Evolutionary conservation across 2,329 filamentous ascomycete genomes (phyloP).

Genomic region (Talaromyces sp.): DNA sequence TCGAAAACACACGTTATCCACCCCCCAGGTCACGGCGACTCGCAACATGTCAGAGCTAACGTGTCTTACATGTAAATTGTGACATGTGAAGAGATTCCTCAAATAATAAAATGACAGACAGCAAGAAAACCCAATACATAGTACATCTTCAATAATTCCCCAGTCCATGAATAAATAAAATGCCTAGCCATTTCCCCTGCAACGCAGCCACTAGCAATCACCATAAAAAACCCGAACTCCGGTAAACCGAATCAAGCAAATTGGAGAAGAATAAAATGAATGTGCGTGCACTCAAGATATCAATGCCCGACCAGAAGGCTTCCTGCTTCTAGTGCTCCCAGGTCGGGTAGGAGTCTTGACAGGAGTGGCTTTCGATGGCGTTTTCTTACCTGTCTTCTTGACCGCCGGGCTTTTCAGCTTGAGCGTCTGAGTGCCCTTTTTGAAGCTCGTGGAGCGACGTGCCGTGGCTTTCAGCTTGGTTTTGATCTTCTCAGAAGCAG

Average conservation of each 20-base stretch:
- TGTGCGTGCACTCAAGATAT: background rate
- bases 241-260: background rate
- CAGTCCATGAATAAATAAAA: background rate
- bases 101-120: background rate
- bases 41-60: background rate
- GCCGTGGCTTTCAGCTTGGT: conserved; percentile 12
- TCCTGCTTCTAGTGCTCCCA: background rate
- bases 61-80: background rate
- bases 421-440: conserved; percentile 11
- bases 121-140: background rate
- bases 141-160: background rate
- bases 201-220: background rate
- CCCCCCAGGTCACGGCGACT: background rate
- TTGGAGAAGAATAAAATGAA: background rate
- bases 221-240: background rate
- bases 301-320: background rate
- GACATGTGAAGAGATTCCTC: background rate
- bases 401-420: conserved; percentile 6
- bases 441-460: conserved; percentile 12
- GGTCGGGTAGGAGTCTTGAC: conserved; percentile 6
- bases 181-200: background rate
- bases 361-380: conserved; percentile 6
- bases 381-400: conserved; percentile 8
- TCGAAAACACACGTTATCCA: background rate
- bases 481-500: conserved; percentile 12